Conservation (phyloP, 306 rosid species). For the Quercus wislizeni region DNA sequence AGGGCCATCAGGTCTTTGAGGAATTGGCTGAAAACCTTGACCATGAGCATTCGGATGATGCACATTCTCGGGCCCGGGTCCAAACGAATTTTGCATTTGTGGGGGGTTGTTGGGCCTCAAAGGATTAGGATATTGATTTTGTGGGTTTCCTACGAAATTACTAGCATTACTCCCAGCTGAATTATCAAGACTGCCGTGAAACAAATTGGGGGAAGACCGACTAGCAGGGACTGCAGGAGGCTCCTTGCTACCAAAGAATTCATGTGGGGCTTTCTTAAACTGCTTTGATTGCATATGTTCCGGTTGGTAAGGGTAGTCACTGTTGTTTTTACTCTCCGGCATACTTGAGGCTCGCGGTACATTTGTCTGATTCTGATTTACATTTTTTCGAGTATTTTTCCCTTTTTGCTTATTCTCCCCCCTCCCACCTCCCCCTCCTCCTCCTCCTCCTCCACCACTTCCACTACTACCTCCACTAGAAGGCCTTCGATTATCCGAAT, state of each 20-base stretch:
- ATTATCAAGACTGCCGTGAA: constrained; percentile 39
- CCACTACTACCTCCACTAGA: constrained; percentile 46
- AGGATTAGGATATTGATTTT: constrained; percentile 45
- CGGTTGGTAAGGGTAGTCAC: constrained; percentile 23
- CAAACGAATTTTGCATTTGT: constrained; percentile 47
- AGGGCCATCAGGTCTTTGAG: constrained; percentile 51
- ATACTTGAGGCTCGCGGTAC: constrained; percentile 30
- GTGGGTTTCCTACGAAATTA: constrained; percentile 40
- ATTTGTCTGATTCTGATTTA: constrained; percentile 37
- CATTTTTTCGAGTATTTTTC: constrained; percentile 23
- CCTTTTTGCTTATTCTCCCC: constrained; percentile 43
- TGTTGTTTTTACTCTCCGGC: constrained; percentile 42
- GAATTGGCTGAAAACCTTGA: constrained; percentile 44
- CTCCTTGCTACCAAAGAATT: constrained; percentile 44
- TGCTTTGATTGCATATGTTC: constrained; percentile 36
- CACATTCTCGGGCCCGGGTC: constrained; percentile 39
- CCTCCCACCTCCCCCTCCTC: not conserved
- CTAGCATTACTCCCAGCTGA: constrained; percentile 42
- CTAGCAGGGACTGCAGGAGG: constrained; percentile 21
- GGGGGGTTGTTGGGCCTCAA: constrained; percentile 45
- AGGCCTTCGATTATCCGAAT: constrained; percentile 48
- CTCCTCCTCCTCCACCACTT: too few relatives aligned
- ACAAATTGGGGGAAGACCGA: constrained; percentile 42
- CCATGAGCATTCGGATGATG: constrained; percentile 38
- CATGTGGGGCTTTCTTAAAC: constrained; percentile 72